These are phyloP conservation scores for Tetraselmis striata DNA, from an alignment of 139 green algal genomes.

Conservation along the genomic window DNA sequence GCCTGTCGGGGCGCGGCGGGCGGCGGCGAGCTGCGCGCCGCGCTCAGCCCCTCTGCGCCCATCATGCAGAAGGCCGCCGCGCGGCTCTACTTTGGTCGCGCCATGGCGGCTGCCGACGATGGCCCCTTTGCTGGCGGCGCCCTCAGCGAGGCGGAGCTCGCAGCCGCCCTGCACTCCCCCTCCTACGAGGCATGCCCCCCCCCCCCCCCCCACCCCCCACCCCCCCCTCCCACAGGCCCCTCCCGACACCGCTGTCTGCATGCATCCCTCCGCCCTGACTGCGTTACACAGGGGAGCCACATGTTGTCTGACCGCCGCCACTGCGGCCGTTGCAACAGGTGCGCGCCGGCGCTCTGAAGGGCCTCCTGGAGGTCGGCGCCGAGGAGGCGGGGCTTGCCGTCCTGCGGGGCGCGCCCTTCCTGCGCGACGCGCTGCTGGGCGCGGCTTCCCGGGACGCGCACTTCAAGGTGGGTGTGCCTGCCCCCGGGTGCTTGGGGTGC, in stretches of 20 bases:
- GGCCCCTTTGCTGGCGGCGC: not conserved
- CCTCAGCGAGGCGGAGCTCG: not conserved
- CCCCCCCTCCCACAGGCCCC: too few species aligned
- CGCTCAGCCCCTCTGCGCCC: not conserved
- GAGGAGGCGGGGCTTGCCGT: not conserved
- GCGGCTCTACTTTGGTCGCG: not conserved
- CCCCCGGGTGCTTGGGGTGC: too few species aligned
- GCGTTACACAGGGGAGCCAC: too few species aligned
- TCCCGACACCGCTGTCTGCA: too few species aligned
- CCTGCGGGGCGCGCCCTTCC: not conserved
- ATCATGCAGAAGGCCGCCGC: not conserved
- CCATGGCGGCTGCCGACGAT: not conserved
- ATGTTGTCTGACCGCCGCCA: too few species aligned
- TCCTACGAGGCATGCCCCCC: not conserved
- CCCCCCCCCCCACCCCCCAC: too few species aligned
- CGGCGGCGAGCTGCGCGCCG: too few species aligned
- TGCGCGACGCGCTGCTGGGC: not conserved
- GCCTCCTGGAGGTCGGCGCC: not conserved
- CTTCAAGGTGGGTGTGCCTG: not conserved
- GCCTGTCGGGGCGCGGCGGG: too few species aligned
- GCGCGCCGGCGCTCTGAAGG: not conserved
- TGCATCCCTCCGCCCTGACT: too few species aligned
- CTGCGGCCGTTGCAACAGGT: too few species aligned
- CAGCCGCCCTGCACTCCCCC: not conserved
- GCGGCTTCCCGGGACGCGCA: not conserved